phyloP scores from a whole-genome alignment of 352 stramenopile genomes.

The Globisporangium ultimum region DNA sequence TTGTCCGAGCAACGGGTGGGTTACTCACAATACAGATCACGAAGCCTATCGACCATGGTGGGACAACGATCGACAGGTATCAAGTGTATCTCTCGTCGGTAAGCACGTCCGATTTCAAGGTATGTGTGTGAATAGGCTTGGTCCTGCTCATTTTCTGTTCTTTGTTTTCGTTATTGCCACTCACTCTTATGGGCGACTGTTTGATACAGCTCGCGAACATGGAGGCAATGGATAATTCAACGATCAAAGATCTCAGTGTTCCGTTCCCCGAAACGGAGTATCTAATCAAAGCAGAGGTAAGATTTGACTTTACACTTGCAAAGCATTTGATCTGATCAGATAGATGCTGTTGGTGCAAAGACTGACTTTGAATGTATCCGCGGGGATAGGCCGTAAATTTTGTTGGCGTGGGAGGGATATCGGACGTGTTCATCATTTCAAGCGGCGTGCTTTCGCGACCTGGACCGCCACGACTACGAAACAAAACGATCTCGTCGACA shows the following conservation, averaged over 20 bases:
- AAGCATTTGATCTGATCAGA: not conserved
- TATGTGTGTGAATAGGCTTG: too few relatives aligned
- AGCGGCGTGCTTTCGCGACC: conserved; percentile 36
- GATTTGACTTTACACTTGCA: not conserved
- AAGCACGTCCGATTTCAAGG: conserved; percentile 2
- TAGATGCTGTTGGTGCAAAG: not conserved
- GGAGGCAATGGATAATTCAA: conserved; percentile 9
- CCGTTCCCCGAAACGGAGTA: conserved; percentile 31
- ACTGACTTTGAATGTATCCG: not conserved
- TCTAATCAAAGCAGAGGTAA: conserved; percentile 32
- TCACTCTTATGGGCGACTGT: not conserved
- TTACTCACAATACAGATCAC: conserved; percentile 32
- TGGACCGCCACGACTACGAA: conserved; percentile 32
- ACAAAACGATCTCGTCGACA: conserved; percentile 12
- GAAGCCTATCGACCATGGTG: conserved; percentile 36
- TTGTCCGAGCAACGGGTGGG: conserved; percentile 38
- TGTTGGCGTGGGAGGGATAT: conserved; percentile 29
- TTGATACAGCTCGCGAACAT: conserved; percentile 2
- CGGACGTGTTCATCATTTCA: conserved; percentile 22
- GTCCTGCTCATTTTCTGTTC: not conserved
- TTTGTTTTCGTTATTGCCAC: not conserved
- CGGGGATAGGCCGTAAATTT: conserved; percentile 35
- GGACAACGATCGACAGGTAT: conserved; percentile 34
- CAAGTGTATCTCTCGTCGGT: conserved; percentile 11
- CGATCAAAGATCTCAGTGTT: conserved; percentile 33